Evolutionary conservation across 2,329 filamentous ascomycete species (phyloP).

Genomic region (Zymoseptoria passerinii): DNA sequence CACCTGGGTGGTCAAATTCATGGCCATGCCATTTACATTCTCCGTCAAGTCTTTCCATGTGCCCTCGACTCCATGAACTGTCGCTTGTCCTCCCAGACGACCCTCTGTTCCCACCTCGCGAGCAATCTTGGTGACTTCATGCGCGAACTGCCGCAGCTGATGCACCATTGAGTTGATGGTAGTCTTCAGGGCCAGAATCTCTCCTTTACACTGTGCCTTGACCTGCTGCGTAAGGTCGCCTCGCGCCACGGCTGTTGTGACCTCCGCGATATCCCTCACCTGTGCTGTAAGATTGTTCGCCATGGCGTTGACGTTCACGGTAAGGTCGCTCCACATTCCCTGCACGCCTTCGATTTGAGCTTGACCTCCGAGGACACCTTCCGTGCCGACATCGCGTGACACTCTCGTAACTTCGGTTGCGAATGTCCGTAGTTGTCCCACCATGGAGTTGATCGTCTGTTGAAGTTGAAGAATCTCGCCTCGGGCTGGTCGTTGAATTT

Average conservation of each 20-base stretch:
- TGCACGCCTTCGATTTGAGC: slow-evolving; percentile 57
- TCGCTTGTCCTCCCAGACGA: slow-evolving; percentile 44
- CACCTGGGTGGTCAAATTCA: slow-evolving; percentile 43
- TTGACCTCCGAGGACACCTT: slow-evolving; percentile 55
- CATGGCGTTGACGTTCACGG: slow-evolving; percentile 48
- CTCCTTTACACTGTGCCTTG: slow-evolving; percentile 45
- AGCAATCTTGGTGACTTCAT: slow-evolving; percentile 47
- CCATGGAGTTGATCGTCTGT: slow-evolving; percentile 70
- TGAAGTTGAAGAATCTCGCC: slow-evolving; percentile 94
- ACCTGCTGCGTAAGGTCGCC: slow-evolving; percentile 46
- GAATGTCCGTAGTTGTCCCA: slow-evolving; percentile 57
- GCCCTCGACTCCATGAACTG: slow-evolving; percentile 45
- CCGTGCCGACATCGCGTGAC: slow-evolving; percentile 55
- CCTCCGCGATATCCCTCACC: slow-evolving; percentile 46
- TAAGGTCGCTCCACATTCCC: slow-evolving; percentile 60
- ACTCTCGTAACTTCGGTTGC: slow-evolving; percentile 58
- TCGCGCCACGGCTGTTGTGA: slow-evolving; percentile 45
- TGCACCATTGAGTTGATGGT: slow-evolving; percentile 49
- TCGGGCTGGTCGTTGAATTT: slow-evolving; percentile 87
- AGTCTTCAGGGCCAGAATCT: slow-evolving; percentile 44
- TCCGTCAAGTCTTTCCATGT: slow-evolving; percentile 49
- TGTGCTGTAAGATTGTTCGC: slow-evolving; percentile 46
- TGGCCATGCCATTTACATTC: slow-evolving; percentile 48
- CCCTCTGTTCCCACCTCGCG: slow-evolving; percentile 47
- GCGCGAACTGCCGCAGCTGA: slow-evolving; percentile 45